Evolutionary conservation across 2,329 filamentous ascomycete species (phyloP), one percentile per base, ranked within the genome.

Genomic region (Mycosphaerelloides madeirae): DNA sequence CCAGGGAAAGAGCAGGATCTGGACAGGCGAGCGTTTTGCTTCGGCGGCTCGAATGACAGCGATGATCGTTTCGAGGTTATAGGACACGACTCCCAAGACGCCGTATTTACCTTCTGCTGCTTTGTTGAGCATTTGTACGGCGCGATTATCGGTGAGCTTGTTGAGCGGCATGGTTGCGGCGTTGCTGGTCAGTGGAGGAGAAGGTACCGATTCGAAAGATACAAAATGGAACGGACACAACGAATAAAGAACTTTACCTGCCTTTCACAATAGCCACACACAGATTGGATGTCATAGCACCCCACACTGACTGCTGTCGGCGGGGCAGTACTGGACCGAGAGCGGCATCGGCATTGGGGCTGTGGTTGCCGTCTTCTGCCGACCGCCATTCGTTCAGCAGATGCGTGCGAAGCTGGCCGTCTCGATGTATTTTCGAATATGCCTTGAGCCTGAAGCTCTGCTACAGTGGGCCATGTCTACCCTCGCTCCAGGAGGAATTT

Each of bases 1-100:
- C 84, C 84, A 87, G 15, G 84, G 84, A 65, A 87, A 87, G 54
- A 87, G 77, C 19, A 84, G 79, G 55, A 87, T 79, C 71, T 87
- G 85, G 47, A 81, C 75, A 0, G 84, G 83, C 0, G 82, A 83
- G 36, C 71, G 71, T 49, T 82, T 82, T 19, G 76, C 74, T 66
- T 86, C 83, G 48, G 84, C 84, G 7, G 84, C 84, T 54, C 76
- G 76, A 36, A 86, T 79, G 3, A 79, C 81, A 1, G 81, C 83
- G 19, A 86, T 70, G 53, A 88, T 81, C 37, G 79, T 79, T 68
- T 87, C 84, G 46, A 86, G 69, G 59, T 87, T 65, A 53, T 63
- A 63, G 12, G 58, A 58, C 12, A 62, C 60, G 14, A 63, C 59
- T 16, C 60, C 60, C 8, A 62, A 58, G 6, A 63, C 59, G 42